These are phyloP conservation scores for Lachancea lanzarotensis DNA, from an alignment of 805 yeast genomes.

Conservation along the genomic window DNA sequence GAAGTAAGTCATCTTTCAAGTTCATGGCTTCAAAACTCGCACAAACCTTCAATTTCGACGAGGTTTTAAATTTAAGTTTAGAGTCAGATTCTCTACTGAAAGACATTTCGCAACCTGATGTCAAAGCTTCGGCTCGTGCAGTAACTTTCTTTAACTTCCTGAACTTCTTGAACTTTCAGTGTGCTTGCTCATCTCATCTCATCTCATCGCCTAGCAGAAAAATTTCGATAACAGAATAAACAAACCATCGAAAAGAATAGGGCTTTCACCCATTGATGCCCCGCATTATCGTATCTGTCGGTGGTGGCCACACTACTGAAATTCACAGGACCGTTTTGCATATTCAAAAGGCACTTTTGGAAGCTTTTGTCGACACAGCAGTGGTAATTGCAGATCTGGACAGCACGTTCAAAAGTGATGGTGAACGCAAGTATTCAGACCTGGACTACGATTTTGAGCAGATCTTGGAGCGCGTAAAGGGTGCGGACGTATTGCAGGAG, in stretches of 20 bases:
- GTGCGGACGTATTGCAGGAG: constrained; percentile 12
- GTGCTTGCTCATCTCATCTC: constrained; percentile 5
- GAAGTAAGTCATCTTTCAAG: constrained; percentile 53
- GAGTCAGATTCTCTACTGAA: constrained; percentile 55
- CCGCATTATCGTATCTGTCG: constrained; percentile 16
- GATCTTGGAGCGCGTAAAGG: constrained; percentile 19
- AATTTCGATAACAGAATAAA: constrained; percentile 1
- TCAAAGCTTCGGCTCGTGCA: background rate
- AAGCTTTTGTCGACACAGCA: constrained; percentile 20
- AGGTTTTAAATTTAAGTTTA: constrained; percentile 54
- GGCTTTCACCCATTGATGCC: background rate
- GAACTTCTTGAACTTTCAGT: background rate
- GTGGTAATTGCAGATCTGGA: constrained; percentile 41
- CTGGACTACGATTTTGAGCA: constrained; percentile 32
- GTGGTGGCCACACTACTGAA: constrained; percentile 31
- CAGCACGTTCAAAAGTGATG: constrained; percentile 13
- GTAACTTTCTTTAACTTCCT: no score
- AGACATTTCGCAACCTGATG: constrained; percentile 35
- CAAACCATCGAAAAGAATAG: background rate
- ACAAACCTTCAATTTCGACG: constrained; percentile 47
- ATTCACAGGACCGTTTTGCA: constrained; percentile 30
- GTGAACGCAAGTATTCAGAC: constrained; percentile 14
- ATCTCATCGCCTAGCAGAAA: constrained; percentile 6
- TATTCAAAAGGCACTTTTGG: constrained; percentile 32
- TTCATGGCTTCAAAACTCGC: constrained; percentile 68